A percentile compares a stretch with the other conserved stretches of the same genome.
Evolutionary conservation across 2,329 filamentous ascomycete genomes (phyloP).

Genomic region (Colletotrichum karsti): DNA sequence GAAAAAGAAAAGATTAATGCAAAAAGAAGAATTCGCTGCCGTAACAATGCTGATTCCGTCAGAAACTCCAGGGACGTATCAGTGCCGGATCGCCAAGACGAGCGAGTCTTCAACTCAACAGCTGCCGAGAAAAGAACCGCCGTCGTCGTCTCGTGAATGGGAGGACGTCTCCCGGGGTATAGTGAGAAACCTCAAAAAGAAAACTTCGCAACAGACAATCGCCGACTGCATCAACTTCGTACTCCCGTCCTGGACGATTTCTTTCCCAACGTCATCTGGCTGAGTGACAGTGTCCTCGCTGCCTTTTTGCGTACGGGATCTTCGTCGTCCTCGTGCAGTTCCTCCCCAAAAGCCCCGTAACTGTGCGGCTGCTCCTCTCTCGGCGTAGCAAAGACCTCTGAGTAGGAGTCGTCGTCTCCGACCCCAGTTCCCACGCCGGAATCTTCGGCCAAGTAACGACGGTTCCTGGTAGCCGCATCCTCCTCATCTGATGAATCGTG

Average conservation of each 20-base stretch:
- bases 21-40: constrained; percentile 8
- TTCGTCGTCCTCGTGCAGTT: constrained; percentile 47
- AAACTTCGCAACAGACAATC: constrained; percentile 5
- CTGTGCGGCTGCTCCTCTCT: constrained; percentile 49
- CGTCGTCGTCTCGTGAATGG: constrained; percentile 18
- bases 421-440: constrained; percentile 43
- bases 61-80: neutral
- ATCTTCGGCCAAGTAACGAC: constrained; percentile 36
- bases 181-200: constrained; percentile 26
- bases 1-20: neutral
- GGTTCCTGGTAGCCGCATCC: constrained; percentile 28
- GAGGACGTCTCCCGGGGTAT: constrained; percentile 27
- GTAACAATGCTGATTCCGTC: constrained; percentile 16
- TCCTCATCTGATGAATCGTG: constrained; percentile 50
- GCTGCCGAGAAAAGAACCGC: constrained; percentile 21
- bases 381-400: constrained; percentile 62
- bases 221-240: constrained; percentile 26
- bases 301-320: constrained; percentile 57
- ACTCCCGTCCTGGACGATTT: constrained; percentile 27
- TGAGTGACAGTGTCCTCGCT: constrained; percentile 71
- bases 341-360: constrained; percentile 50
- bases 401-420: constrained; percentile 51
- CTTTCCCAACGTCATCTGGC: constrained; percentile 63
- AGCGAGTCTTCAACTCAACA: constrained; percentile 15
- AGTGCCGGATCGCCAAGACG: constrained; percentile 18